Base-by-base conservation (phyloP, 2,329 filamentous ascomycete genomes). In the Fusarium brachygibbosum region DNA sequence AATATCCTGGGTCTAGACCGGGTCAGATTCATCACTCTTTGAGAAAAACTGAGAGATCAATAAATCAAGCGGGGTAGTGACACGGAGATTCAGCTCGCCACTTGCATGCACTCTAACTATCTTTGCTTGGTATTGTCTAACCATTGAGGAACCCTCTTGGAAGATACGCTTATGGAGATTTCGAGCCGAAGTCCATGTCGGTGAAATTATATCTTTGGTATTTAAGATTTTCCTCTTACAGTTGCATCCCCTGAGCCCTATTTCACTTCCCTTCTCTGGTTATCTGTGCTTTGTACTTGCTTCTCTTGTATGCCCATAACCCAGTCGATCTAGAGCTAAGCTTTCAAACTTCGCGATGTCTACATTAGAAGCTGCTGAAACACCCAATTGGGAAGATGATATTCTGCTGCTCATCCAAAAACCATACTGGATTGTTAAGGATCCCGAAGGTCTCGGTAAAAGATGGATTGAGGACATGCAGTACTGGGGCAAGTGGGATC, bases 321-420 rank as follows among this genome's bases (percentile, higher is more conserved):
- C 28, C 28, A 9, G 9, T 9, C 28, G 9, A 28, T 28, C 28
- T 28, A n/a, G n/a, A n/a, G 28, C 28, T 9, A 6, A 21, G 6
- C 11, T 10, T n/a, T 19, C 3, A 29, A 19, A 9, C 2, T 7
- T 19, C 12, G 0, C 2, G 1, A 45, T 45, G 25, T 31, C 17
- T 16, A 5, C 7, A 13, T 10, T 7, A 7, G 9, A 19, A 29
- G 3, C 25, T 11, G 8, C 9, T 14, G 29, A 29, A 2, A 10
- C 19, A 31, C 25, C 25, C n/a, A 52, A 52, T 21, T 52, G 49
- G 49, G 25, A 52, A n/a, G 49, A 41, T 31, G 9, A 52, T 17
- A 40, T 52, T 12, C 25, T 52, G 4, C 35, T 25, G 19, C n/a
- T 52, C 3, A 41, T 52, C n/a, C 19, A 52, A 7, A 21, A 37